A percentile compares a stretch with the other conserved stretches of the same genome.
Conservation (phyloP, 257 asterid species). For the Nicotiana otophora region DNA sequence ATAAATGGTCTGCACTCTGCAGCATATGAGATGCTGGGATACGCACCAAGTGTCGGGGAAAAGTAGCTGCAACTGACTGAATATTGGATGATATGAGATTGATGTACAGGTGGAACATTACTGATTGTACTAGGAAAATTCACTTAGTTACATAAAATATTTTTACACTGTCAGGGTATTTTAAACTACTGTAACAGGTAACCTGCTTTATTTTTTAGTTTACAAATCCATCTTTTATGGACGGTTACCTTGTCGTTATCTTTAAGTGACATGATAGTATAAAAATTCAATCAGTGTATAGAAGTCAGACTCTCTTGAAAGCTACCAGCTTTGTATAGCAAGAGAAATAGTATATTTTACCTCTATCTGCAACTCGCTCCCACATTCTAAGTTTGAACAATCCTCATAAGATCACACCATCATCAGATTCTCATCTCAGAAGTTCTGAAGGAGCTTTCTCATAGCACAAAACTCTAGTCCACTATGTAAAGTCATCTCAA, state of each 20-base stretch:
- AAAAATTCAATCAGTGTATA: neutral
- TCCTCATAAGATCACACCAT: neutral
- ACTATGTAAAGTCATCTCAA: too few relatives aligned
- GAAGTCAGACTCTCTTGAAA: neutral
- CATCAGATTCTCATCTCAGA: neutral
- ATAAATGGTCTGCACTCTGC: neutral
- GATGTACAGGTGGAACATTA: neutral
- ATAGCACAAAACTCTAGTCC: too few relatives aligned
- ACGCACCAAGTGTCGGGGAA: neutral
- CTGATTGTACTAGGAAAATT: neutral
- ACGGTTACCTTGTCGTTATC: neutral
- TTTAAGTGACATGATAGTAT: neutral
- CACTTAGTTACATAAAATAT: neutral
- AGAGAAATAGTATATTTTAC: neutral
- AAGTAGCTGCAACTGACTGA: neutral
- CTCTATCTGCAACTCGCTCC: neutral
- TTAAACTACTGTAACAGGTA: neutral
- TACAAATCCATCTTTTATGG: neutral
- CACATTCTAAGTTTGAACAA: neutral
- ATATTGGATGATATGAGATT: neutral
- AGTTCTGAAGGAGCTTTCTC: too few relatives aligned
- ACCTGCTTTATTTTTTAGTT: neutral
- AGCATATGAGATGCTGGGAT: neutral
- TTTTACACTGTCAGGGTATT: neutral
- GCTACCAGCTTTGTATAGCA: neutral